phyloP scores from a whole-genome alignment of 805 yeast genomes.

The Nakazawaea sp. region DNA sequence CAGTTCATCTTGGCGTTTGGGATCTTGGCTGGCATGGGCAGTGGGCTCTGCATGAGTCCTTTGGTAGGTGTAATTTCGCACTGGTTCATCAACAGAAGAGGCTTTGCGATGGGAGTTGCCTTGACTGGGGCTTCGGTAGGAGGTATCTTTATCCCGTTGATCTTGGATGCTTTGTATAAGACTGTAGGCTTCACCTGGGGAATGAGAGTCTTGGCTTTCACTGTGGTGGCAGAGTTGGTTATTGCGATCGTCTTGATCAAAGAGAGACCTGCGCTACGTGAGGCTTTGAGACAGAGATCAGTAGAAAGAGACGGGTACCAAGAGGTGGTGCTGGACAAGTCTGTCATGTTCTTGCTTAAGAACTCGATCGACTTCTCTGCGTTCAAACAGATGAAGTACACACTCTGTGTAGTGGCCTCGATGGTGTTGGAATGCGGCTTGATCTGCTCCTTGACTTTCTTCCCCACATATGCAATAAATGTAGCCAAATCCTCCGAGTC shows the following conservation, averaged over 20 bases:
- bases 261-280: slow-evolving; percentile 27
- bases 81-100: slow-evolving; percentile 36
- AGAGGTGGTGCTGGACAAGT: neutral
- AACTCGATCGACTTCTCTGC: slow-evolving; percentile 22
- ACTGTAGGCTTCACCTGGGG: slow-evolving; percentile 55
- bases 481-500: slow-evolving; percentile 33
- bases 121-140: slow-evolving; percentile 60
- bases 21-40: slow-evolving; percentile 32
- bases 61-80: slow-evolving; percentile 38
- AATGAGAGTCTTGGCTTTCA: slow-evolving; percentile 39
- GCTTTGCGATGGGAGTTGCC: slow-evolving; percentile 24
- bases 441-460: slow-evolving; percentile 33
- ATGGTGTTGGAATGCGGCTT: slow-evolving; percentile 33
- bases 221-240: slow-evolving; percentile 16
- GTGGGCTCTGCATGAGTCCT: slow-evolving; percentile 37
- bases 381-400: slow-evolving; percentile 29
- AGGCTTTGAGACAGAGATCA: slow-evolving; percentile 3
- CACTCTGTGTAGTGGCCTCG: slow-evolving; percentile 29
- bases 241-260: slow-evolving; percentile 27
- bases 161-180: slow-evolving; percentile 38
- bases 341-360: slow-evolving; percentile 14
- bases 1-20: slow-evolving; percentile 36
- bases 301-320: neutral
- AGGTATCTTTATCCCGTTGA: slow-evolving; percentile 54
- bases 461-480: slow-evolving; percentile 35